Percentiles rank a stretch among this genome's conserved stretches.
Conservation (phyloP, 75 land plant genomes). For the Cupressus sempervirens region DNA sequence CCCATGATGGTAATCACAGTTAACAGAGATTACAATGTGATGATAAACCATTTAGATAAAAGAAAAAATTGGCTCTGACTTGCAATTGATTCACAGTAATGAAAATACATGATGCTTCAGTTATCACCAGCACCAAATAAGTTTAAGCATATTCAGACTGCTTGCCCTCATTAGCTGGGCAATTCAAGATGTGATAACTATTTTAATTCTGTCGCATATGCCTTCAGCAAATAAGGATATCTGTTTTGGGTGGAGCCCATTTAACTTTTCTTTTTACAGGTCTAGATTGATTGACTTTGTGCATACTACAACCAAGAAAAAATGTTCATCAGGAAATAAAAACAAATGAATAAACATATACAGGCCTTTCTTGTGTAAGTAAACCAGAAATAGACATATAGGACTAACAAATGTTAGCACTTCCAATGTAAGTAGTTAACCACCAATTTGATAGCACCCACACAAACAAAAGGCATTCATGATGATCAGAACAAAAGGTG, state of each 20-base stretch:
- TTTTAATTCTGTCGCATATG: neutral
- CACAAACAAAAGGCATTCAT: neutral
- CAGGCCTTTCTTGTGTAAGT: neutral
- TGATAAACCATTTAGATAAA: neutral
- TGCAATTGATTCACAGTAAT: neutral
- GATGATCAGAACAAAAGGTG: neutral
- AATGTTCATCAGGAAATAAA: neutral
- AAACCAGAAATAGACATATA: neutral
- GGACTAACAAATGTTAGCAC: neutral
- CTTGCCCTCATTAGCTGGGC: neutral
- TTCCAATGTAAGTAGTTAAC: neutral
- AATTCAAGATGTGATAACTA: neutral
- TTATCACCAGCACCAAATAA: neutral
- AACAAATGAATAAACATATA: neutral
- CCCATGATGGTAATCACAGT: too few relatives aligned
- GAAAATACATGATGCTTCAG: neutral
- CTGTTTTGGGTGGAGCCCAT: neutral
- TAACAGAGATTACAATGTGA: neutral
- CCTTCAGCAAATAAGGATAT: neutral
- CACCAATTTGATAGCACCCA: neutral
- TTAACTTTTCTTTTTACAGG: neutral
- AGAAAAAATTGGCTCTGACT: neutral
- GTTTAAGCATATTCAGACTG: neutral
- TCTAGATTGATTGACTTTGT: neutral
- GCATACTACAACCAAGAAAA: neutral